Conservation (phyloP, 768 basidiomycete species). For the Xerocomellus dryophilus region DNA sequence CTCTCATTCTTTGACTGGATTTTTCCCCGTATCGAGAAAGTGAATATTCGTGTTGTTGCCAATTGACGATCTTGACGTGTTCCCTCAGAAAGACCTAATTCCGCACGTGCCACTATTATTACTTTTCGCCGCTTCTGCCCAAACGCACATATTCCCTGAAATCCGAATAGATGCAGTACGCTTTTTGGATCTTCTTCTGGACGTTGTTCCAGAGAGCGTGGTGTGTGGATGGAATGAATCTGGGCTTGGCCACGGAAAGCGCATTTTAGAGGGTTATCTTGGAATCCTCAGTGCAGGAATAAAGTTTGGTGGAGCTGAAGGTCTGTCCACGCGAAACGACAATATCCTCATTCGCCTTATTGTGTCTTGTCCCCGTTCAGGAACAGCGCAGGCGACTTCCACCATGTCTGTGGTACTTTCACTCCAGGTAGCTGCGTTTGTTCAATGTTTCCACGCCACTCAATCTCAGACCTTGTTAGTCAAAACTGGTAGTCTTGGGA, state of each 20-base stretch:
- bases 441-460: background rate
- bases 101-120: conserved; percentile 78
- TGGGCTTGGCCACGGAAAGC: conserved; percentile 51
- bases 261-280: conserved; percentile 76
- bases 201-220: conserved; percentile 63
- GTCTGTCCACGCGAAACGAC: conserved; percentile 31
- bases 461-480: conserved; percentile 41
- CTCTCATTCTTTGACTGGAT: conserved; percentile 72
- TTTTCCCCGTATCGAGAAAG: conserved; percentile 58
- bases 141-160: conserved; percentile 94
- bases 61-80: conserved; percentile 6
- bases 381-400: conserved; percentile 46
- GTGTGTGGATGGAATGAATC: conserved; percentile 63
- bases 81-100: conserved; percentile 55
- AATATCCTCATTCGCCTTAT: background rate
- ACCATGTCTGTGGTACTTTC: conserved; percentile 66
- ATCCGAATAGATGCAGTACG: conserved; percentile 88
- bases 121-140: conserved; percentile 84
- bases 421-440: conserved; percentile 43
- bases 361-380: conserved; percentile 18
- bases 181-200: conserved; percentile 72
- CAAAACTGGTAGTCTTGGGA: conserved; percentile 71
- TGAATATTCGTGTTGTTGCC: conserved; percentile 27
- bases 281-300: conserved; percentile 72
- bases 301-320: conserved; percentile 55